Percentiles rank a stretch among this genome's conserved stretches.
phyloP scores from a whole-genome alignment of 441 rosid species.

The Hura crepitans region DNA sequence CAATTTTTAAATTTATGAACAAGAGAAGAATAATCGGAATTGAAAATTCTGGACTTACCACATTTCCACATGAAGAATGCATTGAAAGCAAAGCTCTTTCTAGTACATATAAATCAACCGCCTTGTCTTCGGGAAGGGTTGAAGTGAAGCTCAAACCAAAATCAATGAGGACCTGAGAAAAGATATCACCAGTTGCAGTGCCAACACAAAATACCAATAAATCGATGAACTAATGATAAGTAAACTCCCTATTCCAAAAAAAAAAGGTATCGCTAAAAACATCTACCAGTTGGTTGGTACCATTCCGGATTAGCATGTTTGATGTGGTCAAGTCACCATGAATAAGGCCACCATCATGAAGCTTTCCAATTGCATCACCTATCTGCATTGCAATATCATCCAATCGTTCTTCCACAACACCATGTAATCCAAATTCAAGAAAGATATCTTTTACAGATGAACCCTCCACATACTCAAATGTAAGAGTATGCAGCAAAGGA shows the following conservation, averaged over 20 bases:
- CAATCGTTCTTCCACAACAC: constrained; percentile 57
- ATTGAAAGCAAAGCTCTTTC: constrained; percentile 85
- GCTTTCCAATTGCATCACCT: constrained; percentile 74
- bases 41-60: constrained; percentile 46
- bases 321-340: constrained; percentile 97
- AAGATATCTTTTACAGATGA: constrained; percentile 60
- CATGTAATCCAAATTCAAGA: constrained; percentile 62
- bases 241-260: background rate
- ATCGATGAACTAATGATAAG: background rate
- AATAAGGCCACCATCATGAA: constrained; percentile 90
- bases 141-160: constrained; percentile 93
- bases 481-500: constrained; percentile 51
- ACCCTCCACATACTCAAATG: constrained; percentile 76
- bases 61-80: constrained; percentile 96
- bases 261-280: background rate
- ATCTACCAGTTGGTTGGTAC: constrained; percentile 59
- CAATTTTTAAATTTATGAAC: too few species aligned
- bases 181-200: constrained; percentile 16
- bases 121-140: constrained; percentile 88
- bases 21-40: background rate
- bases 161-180: constrained; percentile 74
- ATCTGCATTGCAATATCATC: constrained; percentile 72
- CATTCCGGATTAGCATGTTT: constrained; percentile 63
- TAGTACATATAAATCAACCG: constrained; percentile 89
- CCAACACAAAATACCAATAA: constrained; percentile 1